phyloP scores from a whole-genome alignment of 2,329 filamentous ascomycete genomes.

The Cryphonectria parasitica region DNA sequence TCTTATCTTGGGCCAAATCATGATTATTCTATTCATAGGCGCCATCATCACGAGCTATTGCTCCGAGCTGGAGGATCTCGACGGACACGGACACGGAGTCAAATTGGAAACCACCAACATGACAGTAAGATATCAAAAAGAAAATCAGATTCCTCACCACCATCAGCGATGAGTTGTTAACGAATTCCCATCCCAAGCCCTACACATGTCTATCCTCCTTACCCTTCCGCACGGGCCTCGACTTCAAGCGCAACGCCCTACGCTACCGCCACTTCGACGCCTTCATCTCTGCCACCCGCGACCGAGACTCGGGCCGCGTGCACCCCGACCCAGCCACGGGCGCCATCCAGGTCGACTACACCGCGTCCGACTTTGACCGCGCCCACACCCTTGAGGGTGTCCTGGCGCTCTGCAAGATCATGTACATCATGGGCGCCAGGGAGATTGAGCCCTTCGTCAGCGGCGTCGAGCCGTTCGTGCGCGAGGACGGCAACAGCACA shows the following conservation, averaged over 20 bases:
- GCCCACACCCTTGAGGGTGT: conserved; percentile 73
- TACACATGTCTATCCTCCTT: conserved; percentile 64
- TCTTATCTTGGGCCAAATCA: background rate
- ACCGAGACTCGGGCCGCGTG: conserved; percentile 75
- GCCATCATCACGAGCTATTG: conserved; percentile 80
- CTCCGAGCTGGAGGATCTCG: conserved; percentile 78
- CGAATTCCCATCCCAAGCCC: conserved; percentile 51
- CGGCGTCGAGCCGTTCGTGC: conserved; percentile 65
- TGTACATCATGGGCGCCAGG: conserved; percentile 76
- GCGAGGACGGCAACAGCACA: conserved; percentile 36
- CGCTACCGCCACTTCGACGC: conserved; percentile 70
- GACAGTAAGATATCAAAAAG: conserved; percentile 45
- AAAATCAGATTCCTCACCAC: background rate
- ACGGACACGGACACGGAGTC: conserved; percentile 77
- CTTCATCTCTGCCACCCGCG: conserved; percentile 75
- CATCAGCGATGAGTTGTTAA: background rate
- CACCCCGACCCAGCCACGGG: conserved; percentile 72
- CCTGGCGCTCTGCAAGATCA: conserved; percentile 73
- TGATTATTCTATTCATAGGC: conserved; percentile 49
- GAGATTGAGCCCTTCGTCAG: conserved; percentile 74
- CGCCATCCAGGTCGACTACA: conserved; percentile 69
- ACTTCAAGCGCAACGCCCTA: conserved; percentile 73
- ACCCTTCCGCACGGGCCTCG: conserved; percentile 69
- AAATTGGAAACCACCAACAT: conserved; percentile 81
- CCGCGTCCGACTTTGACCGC: conserved; percentile 71